A percentile compares a stretch with the other conserved stretches of the same genome.
phyloP scores from a whole-genome alignment of 2,329 filamentous ascomycete genomes.

The Penicillium rolfsii region DNA sequence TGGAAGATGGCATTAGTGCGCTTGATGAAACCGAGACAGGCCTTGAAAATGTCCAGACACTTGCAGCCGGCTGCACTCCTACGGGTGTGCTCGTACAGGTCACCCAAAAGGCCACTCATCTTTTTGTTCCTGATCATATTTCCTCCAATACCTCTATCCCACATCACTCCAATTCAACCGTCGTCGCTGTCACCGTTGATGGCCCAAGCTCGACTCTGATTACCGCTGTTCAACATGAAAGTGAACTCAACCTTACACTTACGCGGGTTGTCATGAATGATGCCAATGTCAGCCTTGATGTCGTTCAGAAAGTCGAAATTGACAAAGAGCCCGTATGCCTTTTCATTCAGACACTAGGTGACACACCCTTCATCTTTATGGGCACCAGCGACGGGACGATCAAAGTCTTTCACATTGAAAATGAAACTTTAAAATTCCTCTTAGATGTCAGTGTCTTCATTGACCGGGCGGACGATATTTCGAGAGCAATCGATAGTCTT shows the following conservation, averaged over 20 bases:
- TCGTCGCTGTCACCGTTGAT: slow-evolving; percentile 39
- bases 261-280: slow-evolving; percentile 27
- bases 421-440: slow-evolving; percentile 27
- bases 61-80: slow-evolving; percentile 47
- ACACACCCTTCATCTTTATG: slow-evolving; percentile 40
- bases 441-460: slow-evolving; percentile 32
- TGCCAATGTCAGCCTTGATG: slow-evolving; percentile 25
- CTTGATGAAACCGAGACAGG: slow-evolving; percentile 45
- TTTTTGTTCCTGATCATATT: slow-evolving; percentile 32
- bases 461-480: slow-evolving; percentile 32
- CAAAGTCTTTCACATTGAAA: slow-evolving; percentile 34
- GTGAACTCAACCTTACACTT: slow-evolving; percentile 35
- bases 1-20: slow-evolving; percentile 44
- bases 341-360: slow-evolving; percentile 34
- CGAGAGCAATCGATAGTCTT: slow-evolving; percentile 42
- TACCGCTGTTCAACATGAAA: slow-evolving; percentile 31
- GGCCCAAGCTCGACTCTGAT: slow-evolving; percentile 34
- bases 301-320: slow-evolving; percentile 31
- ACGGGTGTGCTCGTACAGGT: slow-evolving; percentile 47
- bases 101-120: slow-evolving; percentile 42
- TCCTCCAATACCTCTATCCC: slow-evolving; percentile 28
- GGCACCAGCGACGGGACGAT: slow-evolving; percentile 46
- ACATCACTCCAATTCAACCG: slow-evolving; percentile 28
- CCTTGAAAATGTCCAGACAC: slow-evolving; percentile 48
- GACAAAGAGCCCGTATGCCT: slow-evolving; percentile 44